A percentile compares a stretch with the other conserved stretches of the same genome.
phyloP scores from a whole-genome alignment of 176 grass and related monocot genomes.

The Juncus effusus region DNA sequence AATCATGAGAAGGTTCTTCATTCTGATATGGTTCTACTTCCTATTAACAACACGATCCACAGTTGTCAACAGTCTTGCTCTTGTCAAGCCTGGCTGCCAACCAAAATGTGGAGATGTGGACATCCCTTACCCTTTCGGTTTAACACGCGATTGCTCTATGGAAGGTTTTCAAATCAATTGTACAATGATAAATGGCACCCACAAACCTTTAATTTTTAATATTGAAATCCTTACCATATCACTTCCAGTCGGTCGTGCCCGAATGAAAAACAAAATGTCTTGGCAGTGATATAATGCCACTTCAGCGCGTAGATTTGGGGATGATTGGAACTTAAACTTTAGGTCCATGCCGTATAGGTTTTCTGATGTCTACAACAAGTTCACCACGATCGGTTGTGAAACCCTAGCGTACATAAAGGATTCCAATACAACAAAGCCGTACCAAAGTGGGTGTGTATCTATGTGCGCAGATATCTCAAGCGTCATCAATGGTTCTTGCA shows the following conservation, averaged over 20 bases:
- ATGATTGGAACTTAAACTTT: background rate
- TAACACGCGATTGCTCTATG: background rate
- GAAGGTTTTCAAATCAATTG: background rate
- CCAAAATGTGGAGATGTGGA: slow-evolving; percentile 2
- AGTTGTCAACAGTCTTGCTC: background rate
- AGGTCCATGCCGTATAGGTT: background rate
- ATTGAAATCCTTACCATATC: background rate
- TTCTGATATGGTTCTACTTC: background rate
- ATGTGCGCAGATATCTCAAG: background rate
- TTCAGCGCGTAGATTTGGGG: background rate
- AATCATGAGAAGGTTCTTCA: too few species aligned
- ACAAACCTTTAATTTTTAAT: background rate
- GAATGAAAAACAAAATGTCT: background rate
- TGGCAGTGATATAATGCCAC: slow-evolving; percentile 1
- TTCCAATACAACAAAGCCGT: background rate
- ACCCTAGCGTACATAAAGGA: background rate
- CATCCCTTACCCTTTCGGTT: background rate
- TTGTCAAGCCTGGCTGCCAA: background rate
- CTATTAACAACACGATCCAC: background rate
- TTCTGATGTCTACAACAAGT: slow-evolving; percentile 34
- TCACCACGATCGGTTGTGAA: slow-evolving; percentile 31
- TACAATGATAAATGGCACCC: background rate
- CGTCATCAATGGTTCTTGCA: slow-evolving; percentile 18
- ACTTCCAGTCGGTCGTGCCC: background rate
- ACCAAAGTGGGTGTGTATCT: slow-evolving; percentile 36